phyloP scores from a whole-genome alignment of 768 basidiomycete genomes.

The Hericium coralloides region DNA sequence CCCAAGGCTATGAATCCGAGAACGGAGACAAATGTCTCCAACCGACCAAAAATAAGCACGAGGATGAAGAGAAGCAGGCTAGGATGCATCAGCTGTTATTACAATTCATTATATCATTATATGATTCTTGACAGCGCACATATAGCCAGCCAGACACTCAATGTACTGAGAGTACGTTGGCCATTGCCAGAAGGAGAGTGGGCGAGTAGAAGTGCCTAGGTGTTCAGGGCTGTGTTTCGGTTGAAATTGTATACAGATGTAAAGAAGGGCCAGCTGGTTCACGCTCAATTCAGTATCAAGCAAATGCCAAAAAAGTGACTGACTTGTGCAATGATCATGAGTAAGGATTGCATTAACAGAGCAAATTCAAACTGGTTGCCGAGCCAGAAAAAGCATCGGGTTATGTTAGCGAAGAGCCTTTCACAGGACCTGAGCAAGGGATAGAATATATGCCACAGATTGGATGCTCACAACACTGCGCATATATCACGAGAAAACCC shows the following conservation, averaged over 20 bases:
- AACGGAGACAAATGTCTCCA: constrained; percentile 45
- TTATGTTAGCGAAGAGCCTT: constrained; percentile 77
- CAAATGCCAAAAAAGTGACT: constrained; percentile 11
- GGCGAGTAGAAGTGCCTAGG: constrained; percentile 51
- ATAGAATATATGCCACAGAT: neutral
- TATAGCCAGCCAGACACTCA: constrained; percentile 72
- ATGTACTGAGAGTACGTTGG: constrained; percentile 65
- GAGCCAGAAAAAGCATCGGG: constrained; percentile 87
- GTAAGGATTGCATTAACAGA: constrained; percentile 68
- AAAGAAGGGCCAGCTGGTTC: constrained; percentile 61
- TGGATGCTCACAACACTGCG: constrained; percentile 56
- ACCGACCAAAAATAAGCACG: constrained; percentile 65
- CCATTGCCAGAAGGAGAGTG: constrained; percentile 84
- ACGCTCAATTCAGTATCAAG: constrained; percentile 15
- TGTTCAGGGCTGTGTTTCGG: constrained; percentile 52
- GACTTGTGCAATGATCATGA: constrained; percentile 83
- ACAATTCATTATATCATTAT: neutral
- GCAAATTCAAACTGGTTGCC: constrained; percentile 72
- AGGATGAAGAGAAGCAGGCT: constrained; percentile 63
- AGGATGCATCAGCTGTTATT: neutral
- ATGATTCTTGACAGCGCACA: constrained; percentile 35
- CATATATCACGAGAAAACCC: constrained; percentile 85
- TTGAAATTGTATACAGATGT: constrained; percentile 72
- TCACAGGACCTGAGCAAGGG: neutral
- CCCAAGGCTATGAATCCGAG: constrained; percentile 76